Conservation (phyloP, 1,284 basidiomycete genomes). For the Puccinia polysora region DNA sequence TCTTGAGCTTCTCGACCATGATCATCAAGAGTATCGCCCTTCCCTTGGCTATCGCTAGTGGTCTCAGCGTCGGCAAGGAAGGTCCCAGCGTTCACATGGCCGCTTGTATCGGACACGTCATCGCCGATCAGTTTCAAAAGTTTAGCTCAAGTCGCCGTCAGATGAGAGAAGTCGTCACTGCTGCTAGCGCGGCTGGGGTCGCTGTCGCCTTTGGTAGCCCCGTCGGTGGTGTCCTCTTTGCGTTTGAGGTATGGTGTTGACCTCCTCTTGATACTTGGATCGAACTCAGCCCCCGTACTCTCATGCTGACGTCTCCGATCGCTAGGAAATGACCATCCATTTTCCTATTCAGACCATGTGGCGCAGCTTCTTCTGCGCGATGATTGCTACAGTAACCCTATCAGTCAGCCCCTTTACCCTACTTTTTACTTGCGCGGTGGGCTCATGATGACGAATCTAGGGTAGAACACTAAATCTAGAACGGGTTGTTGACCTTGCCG, state of each 20-base stretch:
- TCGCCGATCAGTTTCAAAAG: constrained; percentile 73
- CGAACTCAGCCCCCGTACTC: not conserved
- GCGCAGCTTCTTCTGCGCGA: constrained; percentile 92
- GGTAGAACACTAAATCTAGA: not conserved
- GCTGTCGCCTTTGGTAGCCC: constrained; percentile 96
- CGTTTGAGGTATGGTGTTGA: constrained; percentile 57
- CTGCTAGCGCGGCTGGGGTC: constrained; percentile 92
- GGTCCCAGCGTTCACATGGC: constrained; percentile 97
- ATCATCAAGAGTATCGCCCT: constrained; percentile 85
- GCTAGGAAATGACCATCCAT: constrained; percentile 90
- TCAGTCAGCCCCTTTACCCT: constrained; percentile 62
- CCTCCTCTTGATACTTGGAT: constrained; percentile 1
- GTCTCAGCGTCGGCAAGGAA: constrained; percentile 95
- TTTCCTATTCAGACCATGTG: constrained; percentile 98
- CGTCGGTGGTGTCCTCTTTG: constrained; percentile 92
- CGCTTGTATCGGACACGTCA: constrained; percentile 82
- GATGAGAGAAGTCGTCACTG: constrained; percentile 90
- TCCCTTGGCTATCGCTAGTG: constrained; percentile 93
- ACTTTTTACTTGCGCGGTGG: not conserved
- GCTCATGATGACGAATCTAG: too few species aligned
- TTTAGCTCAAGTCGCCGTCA: constrained; percentile 80
- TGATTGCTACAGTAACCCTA: constrained; percentile 91
- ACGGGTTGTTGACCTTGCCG: not conserved
- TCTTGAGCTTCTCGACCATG: constrained; percentile 81
- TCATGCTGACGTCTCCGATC: too few species aligned